A percentile compares a stretch with the other conserved stretches of the same genome.
phyloP scores from a whole-genome alignment of 2,329 filamentous ascomycete species.

The Apiospora marii region DNA sequence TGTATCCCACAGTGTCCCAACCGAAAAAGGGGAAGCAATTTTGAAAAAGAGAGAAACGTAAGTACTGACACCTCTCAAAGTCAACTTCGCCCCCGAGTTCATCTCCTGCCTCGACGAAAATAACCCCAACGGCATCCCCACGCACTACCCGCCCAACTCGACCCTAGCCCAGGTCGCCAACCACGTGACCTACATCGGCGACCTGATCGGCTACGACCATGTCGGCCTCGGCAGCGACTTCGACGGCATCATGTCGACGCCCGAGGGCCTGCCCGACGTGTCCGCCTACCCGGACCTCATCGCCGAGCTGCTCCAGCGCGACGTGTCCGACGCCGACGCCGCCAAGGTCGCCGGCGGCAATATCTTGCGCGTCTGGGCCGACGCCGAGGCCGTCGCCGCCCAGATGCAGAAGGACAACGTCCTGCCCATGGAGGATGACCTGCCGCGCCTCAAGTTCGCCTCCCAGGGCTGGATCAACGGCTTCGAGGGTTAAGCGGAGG shows the following conservation, averaged over 20 bases:
- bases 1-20: too few relatives aligned
- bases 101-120: constrained; percentile 74
- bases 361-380: constrained; percentile 82
- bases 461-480: constrained; percentile 21
- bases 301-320: constrained; percentile 74
- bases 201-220: constrained; percentile 84
- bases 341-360: constrained; percentile 82
- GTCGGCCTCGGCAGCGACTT: constrained; percentile 92
- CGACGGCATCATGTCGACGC: constrained; percentile 75
- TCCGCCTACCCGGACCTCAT: constrained; percentile 83
- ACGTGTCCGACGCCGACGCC: constrained; percentile 77
- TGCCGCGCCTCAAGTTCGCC: background rate
- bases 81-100: constrained; percentile 87
- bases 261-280: constrained; percentile 83
- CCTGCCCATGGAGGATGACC: constrained; percentile 61
- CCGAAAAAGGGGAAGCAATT: too few relatives aligned
- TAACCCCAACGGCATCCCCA: constrained; percentile 70
- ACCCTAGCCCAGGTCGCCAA: constrained; percentile 80
- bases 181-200: constrained; percentile 84
- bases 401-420: constrained; percentile 67
- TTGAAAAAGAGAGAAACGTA: too few relatives aligned
- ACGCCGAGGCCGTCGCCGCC: constrained; percentile 75
- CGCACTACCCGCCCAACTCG: constrained; percentile 70
- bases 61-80: constrained; percentile 41
- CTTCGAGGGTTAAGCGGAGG: background rate